Conservation (phyloP, 306 rosid species). For the Cajanus cajan region DNA sequence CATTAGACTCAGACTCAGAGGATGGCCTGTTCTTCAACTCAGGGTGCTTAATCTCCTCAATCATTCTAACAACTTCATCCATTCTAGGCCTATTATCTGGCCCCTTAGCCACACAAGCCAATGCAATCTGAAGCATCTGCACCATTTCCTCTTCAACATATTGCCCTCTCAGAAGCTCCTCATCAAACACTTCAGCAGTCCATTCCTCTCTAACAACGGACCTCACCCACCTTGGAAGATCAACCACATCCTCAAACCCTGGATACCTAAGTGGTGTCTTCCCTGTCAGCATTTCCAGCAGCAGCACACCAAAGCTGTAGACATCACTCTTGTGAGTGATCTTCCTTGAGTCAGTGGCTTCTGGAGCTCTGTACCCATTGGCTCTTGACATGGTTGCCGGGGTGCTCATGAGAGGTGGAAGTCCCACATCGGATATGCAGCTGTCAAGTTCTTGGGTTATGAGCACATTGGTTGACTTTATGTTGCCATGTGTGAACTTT, state of each 20-base stretch:
- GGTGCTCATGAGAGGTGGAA: conserved; percentile 57
- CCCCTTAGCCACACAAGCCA: conserved; percentile 57
- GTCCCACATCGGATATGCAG: conserved; percentile 62
- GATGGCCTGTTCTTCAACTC: conserved; percentile 52
- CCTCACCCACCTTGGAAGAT: conserved; percentile 83
- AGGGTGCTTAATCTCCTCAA: conserved; percentile 62
- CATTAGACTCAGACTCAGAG: conserved; percentile 60
- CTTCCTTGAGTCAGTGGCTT: conserved; percentile 55
- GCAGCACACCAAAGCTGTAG: conserved; percentile 74
- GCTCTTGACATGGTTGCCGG: conserved; percentile 56
- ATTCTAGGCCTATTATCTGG: conserved; percentile 71
- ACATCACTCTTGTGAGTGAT: conserved; percentile 71
- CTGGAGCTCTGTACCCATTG: conserved; percentile 73
- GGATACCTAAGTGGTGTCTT: conserved; percentile 57
- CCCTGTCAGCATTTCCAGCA: conserved; percentile 79
- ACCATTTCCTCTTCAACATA: conserved; percentile 82
- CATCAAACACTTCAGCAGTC: conserved; percentile 86
- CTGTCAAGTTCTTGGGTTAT: conserved; percentile 58
- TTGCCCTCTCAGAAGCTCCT: conserved; percentile 59
- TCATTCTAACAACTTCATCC: conserved; percentile 58
- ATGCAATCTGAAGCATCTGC: conserved; percentile 78
- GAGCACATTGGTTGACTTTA: conserved; percentile 74
- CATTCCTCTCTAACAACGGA: conserved; percentile 90
- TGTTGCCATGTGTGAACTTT: conserved; percentile 70
- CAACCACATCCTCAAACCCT: conserved; percentile 58